These are phyloP conservation scores for Peronospora belbahrii DNA, from an alignment of 352 stramenopile genomes.

Conservation along the genomic window DNA sequence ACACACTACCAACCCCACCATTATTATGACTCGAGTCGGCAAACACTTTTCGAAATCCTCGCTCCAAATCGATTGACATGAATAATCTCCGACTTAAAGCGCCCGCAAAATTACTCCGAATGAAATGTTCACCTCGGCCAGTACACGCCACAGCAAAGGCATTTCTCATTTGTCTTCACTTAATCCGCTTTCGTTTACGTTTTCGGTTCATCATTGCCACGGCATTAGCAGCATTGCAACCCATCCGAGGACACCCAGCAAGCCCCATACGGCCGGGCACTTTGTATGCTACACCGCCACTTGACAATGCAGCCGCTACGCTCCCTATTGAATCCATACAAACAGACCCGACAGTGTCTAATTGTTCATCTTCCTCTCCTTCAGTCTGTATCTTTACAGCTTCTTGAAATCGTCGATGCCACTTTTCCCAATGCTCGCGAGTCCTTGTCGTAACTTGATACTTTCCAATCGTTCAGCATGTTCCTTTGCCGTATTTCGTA, in stretches of 20 bases:
- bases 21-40: constrained; percentile 24
- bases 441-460: constrained; percentile 38
- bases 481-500: constrained; percentile 8
- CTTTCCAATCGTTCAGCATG: constrained; percentile 9
- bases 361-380: constrained; percentile 1
- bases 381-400: background rate
- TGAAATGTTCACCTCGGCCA: constrained; percentile 62
- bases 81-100: constrained; percentile 25
- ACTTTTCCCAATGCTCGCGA: constrained; percentile 38
- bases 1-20: constrained; percentile 27
- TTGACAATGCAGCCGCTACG: constrained; percentile 53
- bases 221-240: constrained; percentile 40
- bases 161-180: constrained; percentile 13
- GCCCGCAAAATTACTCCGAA: constrained; percentile 35
- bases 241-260: constrained; percentile 56
- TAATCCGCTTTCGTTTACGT: constrained; percentile 19
- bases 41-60: constrained; percentile 31
- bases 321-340: constrained; percentile 49
- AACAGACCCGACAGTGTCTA: constrained; percentile 62
- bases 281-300: constrained; percentile 61
- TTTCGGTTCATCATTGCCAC: background rate
- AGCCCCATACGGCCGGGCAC: constrained; percentile 54
- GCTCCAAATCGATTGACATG: constrained; percentile 23
- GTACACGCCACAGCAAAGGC: constrained; percentile 48
- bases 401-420: constrained; percentile 28